These are phyloP conservation scores for Thelephora terrestris DNA, from an alignment of 1,284 basidiomycete species.

Conservation along the genomic window DNA sequence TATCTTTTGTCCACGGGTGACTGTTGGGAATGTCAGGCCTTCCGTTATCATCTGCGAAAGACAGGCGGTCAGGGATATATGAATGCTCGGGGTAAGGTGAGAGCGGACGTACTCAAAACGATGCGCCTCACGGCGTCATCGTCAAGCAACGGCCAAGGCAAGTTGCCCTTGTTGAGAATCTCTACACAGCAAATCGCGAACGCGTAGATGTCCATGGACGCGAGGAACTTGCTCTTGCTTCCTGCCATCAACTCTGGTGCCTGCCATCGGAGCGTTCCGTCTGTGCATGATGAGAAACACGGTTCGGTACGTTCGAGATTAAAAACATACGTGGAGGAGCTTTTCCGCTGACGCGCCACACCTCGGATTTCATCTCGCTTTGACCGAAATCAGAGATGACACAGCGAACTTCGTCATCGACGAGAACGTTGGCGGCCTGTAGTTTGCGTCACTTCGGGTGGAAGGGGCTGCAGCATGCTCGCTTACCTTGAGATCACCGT, in stretches of 20 bases:
- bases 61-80: slow-evolving; percentile 1
- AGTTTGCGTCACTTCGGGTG: background rate
- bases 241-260: slow-evolving; percentile 56
- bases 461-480: background rate
- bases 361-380: slow-evolving; percentile 66
- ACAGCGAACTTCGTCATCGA: slow-evolving; percentile 54
- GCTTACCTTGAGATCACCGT: slow-evolving; percentile 63
- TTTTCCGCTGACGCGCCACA: slow-evolving; percentile 45
- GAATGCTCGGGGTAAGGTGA: background rate
- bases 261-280: slow-evolving; percentile 61
- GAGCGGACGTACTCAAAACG: slow-evolving; percentile 42
- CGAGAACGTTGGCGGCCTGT: slow-evolving; percentile 64
- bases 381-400: slow-evolving; percentile 74
- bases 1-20: slow-evolving; percentile 16
- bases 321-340: slow-evolving; percentile 40
- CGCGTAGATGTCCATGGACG: slow-evolving; percentile 60
- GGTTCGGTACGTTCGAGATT: slow-evolving; percentile 1
- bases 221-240: slow-evolving; percentile 40
- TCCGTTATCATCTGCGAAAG: slow-evolving; percentile 38
- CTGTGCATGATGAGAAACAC: slow-evolving; percentile 19
- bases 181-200: slow-evolving; percentile 67
- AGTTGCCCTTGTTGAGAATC: slow-evolving; percentile 49
- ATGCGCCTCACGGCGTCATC: slow-evolving; percentile 49
- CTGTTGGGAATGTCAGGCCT: slow-evolving; percentile 40
- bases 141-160: slow-evolving; percentile 51